Evolutionary conservation across 495 filamentous ascomycete species (phyloP), one percentile per base, ranked within the genome.

Genomic region (Penicillium cosmopolitanum): DNA sequence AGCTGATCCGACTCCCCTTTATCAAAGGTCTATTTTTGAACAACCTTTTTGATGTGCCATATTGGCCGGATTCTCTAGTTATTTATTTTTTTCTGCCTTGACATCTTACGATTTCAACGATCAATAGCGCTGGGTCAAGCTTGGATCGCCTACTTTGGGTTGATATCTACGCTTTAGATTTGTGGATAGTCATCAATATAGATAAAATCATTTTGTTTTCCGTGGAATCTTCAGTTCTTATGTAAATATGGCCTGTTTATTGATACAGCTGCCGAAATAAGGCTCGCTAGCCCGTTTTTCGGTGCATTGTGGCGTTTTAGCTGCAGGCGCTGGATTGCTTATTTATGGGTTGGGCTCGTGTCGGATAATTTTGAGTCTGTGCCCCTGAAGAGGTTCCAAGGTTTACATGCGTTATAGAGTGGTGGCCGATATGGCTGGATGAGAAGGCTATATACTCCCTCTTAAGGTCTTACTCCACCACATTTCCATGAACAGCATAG

Each of bases 141-240:
- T 48, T 48, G 46, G 36, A 48, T 28, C 4, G 1, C 3, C 19
- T 28, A 13, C 15, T 48, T 31, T 48, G 3, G 10, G 23, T 25
- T 28, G 21, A n/a, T 48, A 48, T 48, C 21, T 48, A 48, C 2
- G 6, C 15, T 28, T 48, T 48, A 48, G 46, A 48, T 25, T 48
- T 48, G 46, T 48, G 18, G 46, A 48, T 48, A 48, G 46, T 48
- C 21, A 38, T 38, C 36, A 38, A 38, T 38, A 38, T 38, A 38
- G 36, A 38, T 31, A 31, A 31, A 31, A 31, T 31, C 28, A 7
- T 31, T 9, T 31, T 31, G 28, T 31, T 7, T 9, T 23, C 23
- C 23, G 3, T 31, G 28, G 28, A 31, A 6, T 31, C 8, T 31
- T 31, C 5, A 31, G 8, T 9, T 9, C 28, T 9, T 8, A 31